Evolutionary conservation across 2,329 filamentous ascomycete genomes (phyloP).

Genomic region (Phoma sp.): DNA sequence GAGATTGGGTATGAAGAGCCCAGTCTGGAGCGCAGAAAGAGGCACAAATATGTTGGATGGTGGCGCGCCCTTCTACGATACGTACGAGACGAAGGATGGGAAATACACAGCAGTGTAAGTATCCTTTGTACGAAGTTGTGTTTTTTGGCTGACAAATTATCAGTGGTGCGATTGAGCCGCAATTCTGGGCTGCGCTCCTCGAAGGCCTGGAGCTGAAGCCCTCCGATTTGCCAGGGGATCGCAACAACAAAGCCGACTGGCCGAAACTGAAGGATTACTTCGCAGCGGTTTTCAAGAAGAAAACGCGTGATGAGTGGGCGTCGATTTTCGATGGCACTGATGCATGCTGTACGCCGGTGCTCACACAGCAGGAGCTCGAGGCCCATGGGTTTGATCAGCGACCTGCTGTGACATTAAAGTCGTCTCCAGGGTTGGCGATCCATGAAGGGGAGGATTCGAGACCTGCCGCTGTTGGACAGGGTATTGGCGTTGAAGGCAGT

Average conservation of each 20-base stretch:
- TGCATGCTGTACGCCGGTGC: slow-evolving; percentile 88
- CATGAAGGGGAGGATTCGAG: slow-evolving; percentile 53
- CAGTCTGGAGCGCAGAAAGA: slow-evolving; percentile 66
- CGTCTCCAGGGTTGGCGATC: slow-evolving; percentile 72
- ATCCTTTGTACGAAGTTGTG: background rate
- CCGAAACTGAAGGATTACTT: slow-evolving; percentile 68
- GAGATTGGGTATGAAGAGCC: slow-evolving; percentile 68
- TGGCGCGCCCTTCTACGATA: slow-evolving; percentile 86
- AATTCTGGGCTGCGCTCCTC: slow-evolving; percentile 76
- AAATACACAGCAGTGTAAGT: slow-evolving; percentile 75
- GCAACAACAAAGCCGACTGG: slow-evolving; percentile 71
- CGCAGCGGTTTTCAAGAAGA: slow-evolving; percentile 67
- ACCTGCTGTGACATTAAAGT: slow-evolving; percentile 70
- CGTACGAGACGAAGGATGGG: slow-evolving; percentile 82
- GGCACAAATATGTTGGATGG: slow-evolving; percentile 83
- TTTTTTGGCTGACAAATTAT: slow-evolving; percentile 4
- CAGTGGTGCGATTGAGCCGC: slow-evolving; percentile 81
- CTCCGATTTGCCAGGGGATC: slow-evolving; percentile 53
- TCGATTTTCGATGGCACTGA: slow-evolving; percentile 85
- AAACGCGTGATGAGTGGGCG: slow-evolving; percentile 82
- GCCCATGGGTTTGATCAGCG: slow-evolving; percentile 69
- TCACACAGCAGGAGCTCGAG: slow-evolving; percentile 76
- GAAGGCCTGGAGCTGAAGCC: slow-evolving; percentile 67
- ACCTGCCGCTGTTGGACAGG: slow-evolving; percentile 63
- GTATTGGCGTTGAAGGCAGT: slow-evolving; percentile 66